phyloP scores from a whole-genome alignment of 352 stramenopile genomes.

The Globisporangium nagaii region DNA sequence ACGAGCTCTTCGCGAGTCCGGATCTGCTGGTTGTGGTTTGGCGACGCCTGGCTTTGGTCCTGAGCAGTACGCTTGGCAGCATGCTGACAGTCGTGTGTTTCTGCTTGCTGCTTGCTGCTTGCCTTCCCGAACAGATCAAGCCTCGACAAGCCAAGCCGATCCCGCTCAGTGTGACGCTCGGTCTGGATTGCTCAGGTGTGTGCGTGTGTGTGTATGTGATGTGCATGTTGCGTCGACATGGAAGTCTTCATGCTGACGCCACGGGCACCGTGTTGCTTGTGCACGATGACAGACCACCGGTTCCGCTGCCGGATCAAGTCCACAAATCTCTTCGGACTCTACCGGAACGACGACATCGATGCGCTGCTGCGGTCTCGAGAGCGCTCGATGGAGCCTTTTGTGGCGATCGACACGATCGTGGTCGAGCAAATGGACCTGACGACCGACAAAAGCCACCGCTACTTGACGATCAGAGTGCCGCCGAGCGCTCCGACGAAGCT shows the following conservation, averaged over 20 bases:
- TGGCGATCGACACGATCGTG: conserved; percentile 61
- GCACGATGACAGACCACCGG: conserved; percentile 42
- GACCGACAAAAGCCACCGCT: conserved; percentile 43
- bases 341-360: conserved; percentile 59
- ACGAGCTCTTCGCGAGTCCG: conserved; percentile 55
- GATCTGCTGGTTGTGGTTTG: conserved; percentile 65
- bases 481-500: conserved; percentile 28
- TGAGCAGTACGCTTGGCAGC: no score
- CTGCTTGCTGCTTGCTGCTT: not conserved
- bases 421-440: conserved; percentile 66
- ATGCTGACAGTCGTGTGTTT: conserved; percentile 1
- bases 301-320: conserved; percentile 76
- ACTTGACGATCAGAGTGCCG: conserved; percentile 45
- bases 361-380: conserved; percentile 24
- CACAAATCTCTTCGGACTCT: conserved; percentile 58
- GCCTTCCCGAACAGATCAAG: conserved; percentile 45
- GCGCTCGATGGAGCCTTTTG: conserved; percentile 33
- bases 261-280: no score
- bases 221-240: no score
- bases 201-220: not conserved
- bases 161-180: conserved; percentile 59
- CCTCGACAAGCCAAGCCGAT: conserved; percentile 30
- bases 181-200: conserved; percentile 38
- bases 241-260: no score
- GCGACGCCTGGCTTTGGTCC: no score